phyloP scores from a whole-genome alignment of 768 basidiomycete species.

The Boletus pseudo-olivaceus region DNA sequence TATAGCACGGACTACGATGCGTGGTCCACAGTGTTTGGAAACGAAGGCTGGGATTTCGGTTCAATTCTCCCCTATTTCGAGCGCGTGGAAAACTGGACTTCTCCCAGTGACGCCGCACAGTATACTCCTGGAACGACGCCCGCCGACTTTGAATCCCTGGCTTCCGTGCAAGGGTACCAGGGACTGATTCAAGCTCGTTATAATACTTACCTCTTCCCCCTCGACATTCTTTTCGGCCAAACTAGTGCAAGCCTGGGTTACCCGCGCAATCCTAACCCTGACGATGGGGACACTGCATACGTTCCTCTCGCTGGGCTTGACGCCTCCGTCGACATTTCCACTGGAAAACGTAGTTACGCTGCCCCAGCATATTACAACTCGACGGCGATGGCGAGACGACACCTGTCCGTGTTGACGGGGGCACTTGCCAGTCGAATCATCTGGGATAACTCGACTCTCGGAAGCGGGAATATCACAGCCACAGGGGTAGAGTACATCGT shows the following conservation, averaged over 20 bases:
- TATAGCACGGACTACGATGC: neutral
- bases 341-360: neutral
- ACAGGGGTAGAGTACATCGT: neutral
- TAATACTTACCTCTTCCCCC: neutral
- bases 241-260: neutral
- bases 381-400: neutral
- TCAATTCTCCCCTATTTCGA: neutral
- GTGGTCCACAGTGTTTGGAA: neutral
- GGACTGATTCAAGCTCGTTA: neutral
- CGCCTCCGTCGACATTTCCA: neutral
- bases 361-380: neutral
- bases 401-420: neutral
- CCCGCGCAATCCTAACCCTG: neutral
- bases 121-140: neutral
- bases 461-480: neutral
- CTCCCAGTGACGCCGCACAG: neutral
- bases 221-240: neutral
- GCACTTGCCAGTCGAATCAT: neutral
- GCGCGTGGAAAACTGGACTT: neutral
- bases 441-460: neutral
- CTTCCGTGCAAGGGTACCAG: neutral
- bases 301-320: neutral
- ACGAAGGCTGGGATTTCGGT: neutral
- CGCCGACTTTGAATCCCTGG: neutral
- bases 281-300: neutral